These are phyloP conservation scores for Pterulicium gracile DNA, from an alignment of 1,284 basidiomycete species.

Conservation along the genomic window DNA sequence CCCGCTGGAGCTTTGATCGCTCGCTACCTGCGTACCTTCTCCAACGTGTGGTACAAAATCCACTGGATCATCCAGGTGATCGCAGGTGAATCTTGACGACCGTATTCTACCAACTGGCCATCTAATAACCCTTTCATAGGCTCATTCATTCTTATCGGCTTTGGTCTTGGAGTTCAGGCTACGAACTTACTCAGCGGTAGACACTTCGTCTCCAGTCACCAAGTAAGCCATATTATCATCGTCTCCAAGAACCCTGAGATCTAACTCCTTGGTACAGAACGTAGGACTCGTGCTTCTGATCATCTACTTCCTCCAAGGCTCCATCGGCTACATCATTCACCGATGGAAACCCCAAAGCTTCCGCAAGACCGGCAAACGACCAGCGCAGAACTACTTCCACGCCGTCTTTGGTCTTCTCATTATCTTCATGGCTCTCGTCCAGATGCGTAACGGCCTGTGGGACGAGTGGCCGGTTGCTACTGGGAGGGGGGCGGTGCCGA, in stretches of 20 bases:
- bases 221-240: no score
- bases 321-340: conserved; percentile 50
- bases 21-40: conserved; percentile 44
- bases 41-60: conserved; percentile 41
- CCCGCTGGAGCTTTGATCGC: conserved; percentile 50
- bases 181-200: no score
- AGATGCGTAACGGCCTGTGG: conserved; percentile 38
- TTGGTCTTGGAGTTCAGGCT: conserved; percentile 37
- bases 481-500: conserved; percentile 26
- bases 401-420: conserved; percentile 41
- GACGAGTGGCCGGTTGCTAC: conserved; percentile 35
- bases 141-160: conserved; percentile 37
- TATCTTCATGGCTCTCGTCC: conserved; percentile 38
- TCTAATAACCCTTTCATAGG: conserved; percentile 17
- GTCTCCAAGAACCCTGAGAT: conserved; percentile 2
- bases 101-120: background rate
- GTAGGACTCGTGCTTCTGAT: conserved; percentile 49
- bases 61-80: conserved; percentile 40
- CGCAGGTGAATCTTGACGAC: conserved; percentile 22
- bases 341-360: conserved; percentile 33
- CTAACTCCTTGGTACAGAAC: conserved; percentile 23
- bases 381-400: conserved; percentile 49
- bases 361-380: conserved; percentile 21
- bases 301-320: conserved; percentile 48
- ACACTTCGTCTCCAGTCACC: no score